A percentile compares a stretch with the other conserved stretches of the same genome.
Conservation (phyloP, 768 basidiomycete species). For the Agaricus blazei region DNA sequence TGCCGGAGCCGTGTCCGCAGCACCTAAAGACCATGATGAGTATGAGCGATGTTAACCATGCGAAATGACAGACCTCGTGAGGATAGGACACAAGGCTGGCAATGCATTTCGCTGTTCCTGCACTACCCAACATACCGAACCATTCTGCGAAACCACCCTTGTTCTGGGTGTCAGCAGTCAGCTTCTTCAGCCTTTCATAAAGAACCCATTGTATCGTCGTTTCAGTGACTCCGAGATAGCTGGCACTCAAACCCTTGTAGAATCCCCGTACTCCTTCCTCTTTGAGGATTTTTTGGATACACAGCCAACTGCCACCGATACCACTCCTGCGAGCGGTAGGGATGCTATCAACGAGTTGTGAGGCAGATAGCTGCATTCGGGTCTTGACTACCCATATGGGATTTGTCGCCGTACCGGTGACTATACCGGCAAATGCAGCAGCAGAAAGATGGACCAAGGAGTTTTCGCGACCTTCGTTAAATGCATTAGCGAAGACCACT, state of each 20-base stretch:
- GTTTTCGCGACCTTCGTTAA: conserved; percentile 80
- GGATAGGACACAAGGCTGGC: conserved; percentile 97
- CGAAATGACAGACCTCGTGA: conserved; percentile 71
- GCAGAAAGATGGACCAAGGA: conserved; percentile 80
- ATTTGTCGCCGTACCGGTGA: conserved; percentile 88
- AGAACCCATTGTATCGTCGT: conserved; percentile 96
- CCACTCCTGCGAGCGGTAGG: conserved; percentile 19
- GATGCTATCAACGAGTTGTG: conserved; percentile 31
- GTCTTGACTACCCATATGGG: conserved; percentile 99
- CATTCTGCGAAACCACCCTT: conserved; percentile 61
- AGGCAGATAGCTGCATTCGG: conserved; percentile 55
- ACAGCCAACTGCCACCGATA: conserved; percentile 50
- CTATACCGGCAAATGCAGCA: conserved; percentile 81
- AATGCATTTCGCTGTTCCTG: conserved; percentile 89
- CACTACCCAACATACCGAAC: conserved; percentile 81
- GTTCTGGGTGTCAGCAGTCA: conserved; percentile 51
- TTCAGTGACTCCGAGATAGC: conserved; percentile 93
- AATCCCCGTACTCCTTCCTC: conserved; percentile 85
- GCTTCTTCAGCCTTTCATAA: conserved; percentile 85
- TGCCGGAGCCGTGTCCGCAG: conserved; percentile 90
- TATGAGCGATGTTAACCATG: not conserved
- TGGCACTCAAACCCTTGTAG: conserved; percentile 93
- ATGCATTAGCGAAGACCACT: conserved; percentile 75
- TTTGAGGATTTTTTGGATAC: conserved; percentile 68
- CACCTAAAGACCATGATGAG: conserved; percentile 43